A percentile compares a stretch with the other conserved stretches of the same genome.
These are phyloP conservation scores for Mycena capillaripes DNA, from an alignment of 768 basidiomycete species.

Conservation along the genomic window DNA sequence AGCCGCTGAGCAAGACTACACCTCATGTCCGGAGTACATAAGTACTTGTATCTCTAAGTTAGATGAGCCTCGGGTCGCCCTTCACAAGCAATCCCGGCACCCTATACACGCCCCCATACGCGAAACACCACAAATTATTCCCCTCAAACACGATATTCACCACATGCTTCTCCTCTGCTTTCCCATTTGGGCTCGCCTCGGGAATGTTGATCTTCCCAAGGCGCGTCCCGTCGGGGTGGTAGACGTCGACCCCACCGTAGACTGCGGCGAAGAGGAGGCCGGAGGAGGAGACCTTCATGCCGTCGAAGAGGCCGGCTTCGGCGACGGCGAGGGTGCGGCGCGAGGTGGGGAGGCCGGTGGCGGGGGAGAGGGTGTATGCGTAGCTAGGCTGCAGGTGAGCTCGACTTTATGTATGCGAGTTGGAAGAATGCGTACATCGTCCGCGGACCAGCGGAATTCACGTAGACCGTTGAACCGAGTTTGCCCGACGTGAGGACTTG, in stretches of 20 bases:
- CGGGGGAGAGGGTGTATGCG: slow-evolving; percentile 18
- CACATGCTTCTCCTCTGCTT: slow-evolving; percentile 17
- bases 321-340: slow-evolving; percentile 22
- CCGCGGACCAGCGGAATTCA: slow-evolving; percentile 16
- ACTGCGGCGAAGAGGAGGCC: slow-evolving; percentile 21
- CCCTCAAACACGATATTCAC: slow-evolving; percentile 25
- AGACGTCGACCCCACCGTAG: slow-evolving; percentile 23
- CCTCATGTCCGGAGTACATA: no score
- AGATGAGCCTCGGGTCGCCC: slow-evolving; percentile 15
- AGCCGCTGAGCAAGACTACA: no score
- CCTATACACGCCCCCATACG: slow-evolving; percentile 17
- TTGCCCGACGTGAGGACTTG: slow-evolving; percentile 14
- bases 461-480: neutral
- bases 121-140: slow-evolving; percentile 21
- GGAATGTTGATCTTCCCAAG: slow-evolving; percentile 24
- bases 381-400: neutral
- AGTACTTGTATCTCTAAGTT: no score
- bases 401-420: no score
- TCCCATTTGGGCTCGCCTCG: slow-evolving; percentile 17
- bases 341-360: slow-evolving; percentile 10
- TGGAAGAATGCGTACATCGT: slow-evolving; percentile 13
- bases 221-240: slow-evolving; percentile 21
- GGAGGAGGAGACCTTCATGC: slow-evolving; percentile 16
- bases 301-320: slow-evolving; percentile 13
- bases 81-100: slow-evolving; percentile 10